Conservation (phyloP, 2,329 filamentous ascomycete species). For the Aureobasidium sp. region DNA sequence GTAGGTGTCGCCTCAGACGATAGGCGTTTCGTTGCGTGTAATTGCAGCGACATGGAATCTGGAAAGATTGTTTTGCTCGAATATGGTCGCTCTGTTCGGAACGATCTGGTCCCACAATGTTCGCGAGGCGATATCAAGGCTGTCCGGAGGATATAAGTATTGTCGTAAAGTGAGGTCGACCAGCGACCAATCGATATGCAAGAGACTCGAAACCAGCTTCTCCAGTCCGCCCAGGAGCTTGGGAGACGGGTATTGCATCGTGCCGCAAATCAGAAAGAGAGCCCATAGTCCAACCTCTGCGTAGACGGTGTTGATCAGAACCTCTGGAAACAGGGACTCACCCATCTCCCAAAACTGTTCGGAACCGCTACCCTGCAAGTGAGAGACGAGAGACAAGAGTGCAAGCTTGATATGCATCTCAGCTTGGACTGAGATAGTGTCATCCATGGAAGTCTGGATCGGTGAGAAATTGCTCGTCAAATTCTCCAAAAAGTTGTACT, state of each 20-base stretch:
- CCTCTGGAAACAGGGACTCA: slow-evolving; percentile 9
- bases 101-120: not conserved
- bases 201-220: not conserved
- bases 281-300: slow-evolving; percentile 17
- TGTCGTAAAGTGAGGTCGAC: not conserved
- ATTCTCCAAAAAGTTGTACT: slow-evolving; percentile 10
- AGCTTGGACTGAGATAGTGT: slow-evolving; percentile 14
- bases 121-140: not conserved
- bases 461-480: slow-evolving; percentile 14
- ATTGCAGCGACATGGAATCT: not conserved
- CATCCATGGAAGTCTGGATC: slow-evolving; percentile 14
- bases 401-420: slow-evolving; percentile 15
- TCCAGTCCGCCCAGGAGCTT: not conserved
- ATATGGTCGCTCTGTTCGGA: not conserved
- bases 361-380: slow-evolving; percentile 7
- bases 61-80: not conserved
- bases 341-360: slow-evolving; percentile 12
- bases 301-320: slow-evolving; percentile 15
- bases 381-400: slow-evolving; percentile 14
- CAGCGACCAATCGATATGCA: not conserved
- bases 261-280: slow-evolving; percentile 14
- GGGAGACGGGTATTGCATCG: not conserved
- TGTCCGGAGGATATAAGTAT: not conserved
- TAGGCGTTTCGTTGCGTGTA: not conserved
- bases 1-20: not conserved